Evolutionary conservation across 768 basidiomycete genomes (phyloP), one percentile per base, ranked within the genome.

Genomic region (Mycena galopus): DNA sequence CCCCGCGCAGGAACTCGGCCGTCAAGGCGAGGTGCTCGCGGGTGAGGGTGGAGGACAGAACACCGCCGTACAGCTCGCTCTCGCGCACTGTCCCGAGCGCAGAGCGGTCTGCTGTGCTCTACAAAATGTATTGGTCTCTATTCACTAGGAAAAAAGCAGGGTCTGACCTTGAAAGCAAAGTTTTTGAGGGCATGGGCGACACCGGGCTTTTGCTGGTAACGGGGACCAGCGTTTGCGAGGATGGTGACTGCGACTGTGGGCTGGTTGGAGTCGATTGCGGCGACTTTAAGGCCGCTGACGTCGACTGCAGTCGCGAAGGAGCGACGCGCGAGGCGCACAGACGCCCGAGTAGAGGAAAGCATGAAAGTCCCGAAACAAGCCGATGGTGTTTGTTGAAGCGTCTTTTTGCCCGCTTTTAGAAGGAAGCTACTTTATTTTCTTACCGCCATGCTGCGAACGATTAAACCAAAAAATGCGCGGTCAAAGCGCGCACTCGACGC

Each of bases 91-190:
- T 95, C 69, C 93, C 94, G 83, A 99, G 87, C 44, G 96, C 93
- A 64, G 97, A 96, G 77, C 95, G 91, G 80, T 92, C 91, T 68
- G 86, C 86, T 39, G 95, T 97, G 84, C 93, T 94, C 97, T 99
- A 80, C 55, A 67, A 6, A 71, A 25, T 53, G 27, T 33, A 25
- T 50, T 1, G 32, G 42, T 39, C 37, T 30, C 14, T 51, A 33
- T 44, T 47, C 6, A 3, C 5, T 37, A 23, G 7, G 17, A 35
- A 44, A 12, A n/a, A n/a, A 5, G 0, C 25, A 10, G 23, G 59
- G 16, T 32, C 91, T 58, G 76, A 98, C 97, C 94, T 98, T 98
- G 92, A 97, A 99, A 71, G 96, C 93, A 89, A 96, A 98, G 90
- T 96, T 97, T 89, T 98, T 98, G 83, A 98, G 88, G 72, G 91